phyloP scores from a whole-genome alignment of 371 early-diverging fungal genomes.

The Massospora cicadina region DNA sequence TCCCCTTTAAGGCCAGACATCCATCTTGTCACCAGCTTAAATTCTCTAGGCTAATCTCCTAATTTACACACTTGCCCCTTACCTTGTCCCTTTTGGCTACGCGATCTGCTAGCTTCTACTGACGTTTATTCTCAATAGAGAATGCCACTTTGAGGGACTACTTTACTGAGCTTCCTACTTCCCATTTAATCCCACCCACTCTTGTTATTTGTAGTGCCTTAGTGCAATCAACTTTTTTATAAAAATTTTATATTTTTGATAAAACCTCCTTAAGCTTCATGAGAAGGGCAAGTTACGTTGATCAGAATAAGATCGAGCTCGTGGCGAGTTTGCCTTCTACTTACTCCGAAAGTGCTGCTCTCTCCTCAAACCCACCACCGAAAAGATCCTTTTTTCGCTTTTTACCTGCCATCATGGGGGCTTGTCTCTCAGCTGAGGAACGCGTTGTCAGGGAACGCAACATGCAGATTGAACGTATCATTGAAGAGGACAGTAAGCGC shows the following conservation, averaged over 20 bases:
- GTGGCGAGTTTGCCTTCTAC: not conserved
- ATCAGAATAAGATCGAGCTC: not conserved
- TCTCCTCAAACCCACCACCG: not conserved
- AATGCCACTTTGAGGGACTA: not conserved
- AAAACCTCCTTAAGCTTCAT: not conserved
- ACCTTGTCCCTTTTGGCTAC: not conserved
- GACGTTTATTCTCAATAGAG: not conserved
- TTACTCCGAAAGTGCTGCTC: not conserved
- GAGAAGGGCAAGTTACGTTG: not conserved
- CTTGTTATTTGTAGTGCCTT: no score
- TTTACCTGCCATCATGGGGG: constrained; percentile 27
- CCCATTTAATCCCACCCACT: not conserved
- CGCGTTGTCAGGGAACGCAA: constrained; percentile 30
- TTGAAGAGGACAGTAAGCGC: constrained; percentile 32
- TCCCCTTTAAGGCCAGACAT: not conserved
- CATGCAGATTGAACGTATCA: constrained; percentile 34
- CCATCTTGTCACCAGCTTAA: not conserved
- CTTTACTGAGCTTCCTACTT: not conserved
- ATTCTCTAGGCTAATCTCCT: not conserved
- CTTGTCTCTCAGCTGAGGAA: constrained; percentile 46
- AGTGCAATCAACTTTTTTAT: not conserved
- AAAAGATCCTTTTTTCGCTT: not conserved
- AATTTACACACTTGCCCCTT: not conserved
- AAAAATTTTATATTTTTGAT: not conserved
- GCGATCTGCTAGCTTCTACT: not conserved